Evolutionary conservation across 1,284 basidiomycete genomes (phyloP).

Genomic region (Mrakiaceae sp.): DNA sequence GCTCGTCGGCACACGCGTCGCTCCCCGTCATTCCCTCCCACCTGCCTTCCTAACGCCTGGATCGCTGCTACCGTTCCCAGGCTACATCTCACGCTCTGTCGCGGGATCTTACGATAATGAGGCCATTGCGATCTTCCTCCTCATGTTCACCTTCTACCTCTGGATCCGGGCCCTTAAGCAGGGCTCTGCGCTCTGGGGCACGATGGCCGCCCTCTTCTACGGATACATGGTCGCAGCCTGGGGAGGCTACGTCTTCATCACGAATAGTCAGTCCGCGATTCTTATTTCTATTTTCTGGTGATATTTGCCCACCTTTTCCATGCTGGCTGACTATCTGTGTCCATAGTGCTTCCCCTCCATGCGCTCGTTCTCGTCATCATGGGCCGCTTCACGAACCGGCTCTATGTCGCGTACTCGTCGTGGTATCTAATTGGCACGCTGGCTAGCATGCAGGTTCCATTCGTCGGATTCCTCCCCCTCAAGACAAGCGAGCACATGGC

Average conservation of each 20-base stretch:
- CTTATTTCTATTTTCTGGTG: not conserved
- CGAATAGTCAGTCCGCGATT: conserved; percentile 51
- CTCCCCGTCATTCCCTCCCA: not conserved
- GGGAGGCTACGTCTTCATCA: conserved; percentile 99
- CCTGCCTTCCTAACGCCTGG: not conserved
- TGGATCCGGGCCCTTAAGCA: conserved; percentile 97
- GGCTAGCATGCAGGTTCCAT: conserved; percentile 97
- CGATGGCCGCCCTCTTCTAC: conserved; percentile 87
- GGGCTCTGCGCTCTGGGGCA: conserved; percentile 85
- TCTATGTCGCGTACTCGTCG: conserved; percentile 91
- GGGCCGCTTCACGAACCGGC: conserved; percentile 86
- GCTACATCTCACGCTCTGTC: conserved; percentile 96
- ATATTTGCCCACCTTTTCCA: not conserved
- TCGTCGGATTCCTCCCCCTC: conserved; percentile 98
- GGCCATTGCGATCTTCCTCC: conserved; percentile 98
- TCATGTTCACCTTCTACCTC: conserved; percentile 96
- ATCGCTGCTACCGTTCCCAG: conserved; percentile 18
- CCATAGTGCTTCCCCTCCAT: conserved; percentile 79
- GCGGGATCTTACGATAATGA: conserved; percentile 99
- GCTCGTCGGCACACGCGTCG: no score
- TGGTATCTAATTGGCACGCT: conserved; percentile 98
- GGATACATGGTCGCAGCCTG: conserved; percentile 99
- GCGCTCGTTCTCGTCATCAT: conserved; percentile 85
- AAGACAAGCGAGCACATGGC: conserved; percentile 98
- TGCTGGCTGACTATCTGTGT: not conserved